Evolutionary conservation across 2,329 filamentous ascomycete species (phyloP).

Genomic region (Fusarium sp.): DNA sequence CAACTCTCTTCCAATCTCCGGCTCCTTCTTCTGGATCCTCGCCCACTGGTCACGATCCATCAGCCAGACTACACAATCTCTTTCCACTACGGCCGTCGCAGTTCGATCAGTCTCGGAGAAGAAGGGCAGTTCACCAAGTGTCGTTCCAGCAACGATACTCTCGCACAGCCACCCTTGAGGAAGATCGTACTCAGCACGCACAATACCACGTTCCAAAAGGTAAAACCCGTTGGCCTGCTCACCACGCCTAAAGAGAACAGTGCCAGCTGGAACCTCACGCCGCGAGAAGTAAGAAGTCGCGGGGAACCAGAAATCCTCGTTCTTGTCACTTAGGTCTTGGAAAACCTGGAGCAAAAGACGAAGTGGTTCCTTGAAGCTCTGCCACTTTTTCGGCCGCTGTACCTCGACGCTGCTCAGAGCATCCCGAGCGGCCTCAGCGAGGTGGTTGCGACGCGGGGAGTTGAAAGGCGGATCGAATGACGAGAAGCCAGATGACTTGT

Average conservation of each 20-base stretch:
- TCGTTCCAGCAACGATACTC: constrained; percentile 92
- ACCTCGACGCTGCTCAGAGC: constrained; percentile 76
- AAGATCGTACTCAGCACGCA: constrained; percentile 89
- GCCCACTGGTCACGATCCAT: constrained; percentile 79
- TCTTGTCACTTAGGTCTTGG: constrained; percentile 83
- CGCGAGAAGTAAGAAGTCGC: constrained; percentile 79
- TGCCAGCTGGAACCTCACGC: constrained; percentile 74
- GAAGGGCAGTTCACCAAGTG: constrained; percentile 95
- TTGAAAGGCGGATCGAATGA: constrained; percentile 65
- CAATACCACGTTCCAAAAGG: constrained; percentile 86
- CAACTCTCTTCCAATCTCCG: constrained; percentile 84
- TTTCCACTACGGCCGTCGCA: constrained; percentile 85
- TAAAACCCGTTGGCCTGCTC: constrained; percentile 87
- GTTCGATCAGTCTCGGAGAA: constrained; percentile 91
- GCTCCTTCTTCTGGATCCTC: constrained; percentile 75
- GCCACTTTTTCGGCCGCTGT: constrained; percentile 75
- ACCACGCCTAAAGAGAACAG: constrained; percentile 80
- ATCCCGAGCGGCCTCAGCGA: constrained; percentile 80
- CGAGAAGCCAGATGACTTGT: constrained; percentile 48
- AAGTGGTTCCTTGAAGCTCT: constrained; percentile 88
- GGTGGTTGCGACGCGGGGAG: constrained; percentile 82
- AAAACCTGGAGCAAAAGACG: constrained; percentile 96
- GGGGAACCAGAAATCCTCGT: constrained; percentile 96
- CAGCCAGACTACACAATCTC: constrained; percentile 84
- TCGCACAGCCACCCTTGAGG: constrained; percentile 91